A percentile compares a stretch with the other conserved stretches of the same genome.
phyloP scores from a whole-genome alignment of 2,329 filamentous ascomycete species.

The Neoascochyta sp. region DNA sequence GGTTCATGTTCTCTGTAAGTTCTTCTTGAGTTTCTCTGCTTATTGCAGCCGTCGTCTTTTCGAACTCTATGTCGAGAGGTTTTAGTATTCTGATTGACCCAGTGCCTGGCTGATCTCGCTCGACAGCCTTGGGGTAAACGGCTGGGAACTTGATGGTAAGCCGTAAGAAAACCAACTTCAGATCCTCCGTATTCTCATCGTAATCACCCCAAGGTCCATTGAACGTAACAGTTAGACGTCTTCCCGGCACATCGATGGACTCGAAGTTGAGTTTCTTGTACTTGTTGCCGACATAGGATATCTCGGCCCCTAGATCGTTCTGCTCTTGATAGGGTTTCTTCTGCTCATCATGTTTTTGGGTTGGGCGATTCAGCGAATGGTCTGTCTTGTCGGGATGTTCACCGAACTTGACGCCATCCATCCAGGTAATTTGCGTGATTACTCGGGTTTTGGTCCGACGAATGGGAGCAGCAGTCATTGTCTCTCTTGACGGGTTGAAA shows the following conservation, averaged over 20 bases:
- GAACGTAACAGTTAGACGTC: slow-evolving; percentile 55
- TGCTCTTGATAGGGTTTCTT: slow-evolving; percentile 44
- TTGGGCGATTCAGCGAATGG: slow-evolving; percentile 14
- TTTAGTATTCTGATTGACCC: slow-evolving; percentile 36
- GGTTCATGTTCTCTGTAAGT: slow-evolving; percentile 50
- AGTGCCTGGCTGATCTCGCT: slow-evolving; percentile 22
- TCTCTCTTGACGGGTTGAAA: slow-evolving; percentile 26
- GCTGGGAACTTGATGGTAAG: slow-evolving; percentile 57
- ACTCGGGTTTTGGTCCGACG: slow-evolving; percentile 48
- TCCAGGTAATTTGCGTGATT: slow-evolving; percentile 60
- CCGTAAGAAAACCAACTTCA: slow-evolving; percentile 53
- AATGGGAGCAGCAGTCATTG: slow-evolving; percentile 50
- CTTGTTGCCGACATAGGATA: slow-evolving; percentile 58
- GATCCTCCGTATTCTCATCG: slow-evolving; percentile 14
- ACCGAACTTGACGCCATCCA: slow-evolving; percentile 62
- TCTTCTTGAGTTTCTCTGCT: slow-evolving; percentile 48
- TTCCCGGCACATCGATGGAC: slow-evolving; percentile 53
- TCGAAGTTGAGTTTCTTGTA: slow-evolving; percentile 61
- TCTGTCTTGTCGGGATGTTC: slow-evolving; percentile 29
- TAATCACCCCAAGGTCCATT: slow-evolving; percentile 58
- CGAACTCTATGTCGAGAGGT: slow-evolving; percentile 51
- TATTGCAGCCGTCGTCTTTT: slow-evolving; percentile 55
- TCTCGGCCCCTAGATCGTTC: slow-evolving; percentile 54
- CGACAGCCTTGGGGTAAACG: slow-evolving; percentile 53
- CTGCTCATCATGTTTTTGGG: slow-evolving; percentile 11